Evolutionary conservation across 306 rosid genomes (phyloP).

Genomic region (Trichosanthes cucumerina): DNA sequence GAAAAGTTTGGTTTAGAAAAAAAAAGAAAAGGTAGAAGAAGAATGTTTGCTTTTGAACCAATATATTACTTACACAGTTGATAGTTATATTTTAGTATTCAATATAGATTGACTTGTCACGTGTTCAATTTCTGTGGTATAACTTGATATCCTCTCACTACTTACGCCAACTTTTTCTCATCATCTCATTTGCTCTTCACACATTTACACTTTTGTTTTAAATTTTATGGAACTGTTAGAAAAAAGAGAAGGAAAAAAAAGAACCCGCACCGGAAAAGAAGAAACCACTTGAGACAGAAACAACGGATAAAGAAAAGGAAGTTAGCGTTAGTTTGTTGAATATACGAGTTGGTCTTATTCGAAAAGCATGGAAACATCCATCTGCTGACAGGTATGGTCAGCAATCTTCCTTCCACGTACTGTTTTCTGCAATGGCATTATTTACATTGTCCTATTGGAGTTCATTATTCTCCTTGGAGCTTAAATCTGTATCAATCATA

Average conservation of each 20-base stretch:
- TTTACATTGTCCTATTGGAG: not conserved
- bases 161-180: not conserved
- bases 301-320: conserved; percentile 60
- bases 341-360: conserved; percentile 75
- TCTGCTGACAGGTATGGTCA: conserved; percentile 80
- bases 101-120: not conserved
- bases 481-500: not conserved
- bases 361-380: conserved; percentile 97
- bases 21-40: not conserved
- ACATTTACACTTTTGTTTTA: conserved; percentile 1
- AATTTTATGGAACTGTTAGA: conserved; percentile 27
- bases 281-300: conserved; percentile 40
- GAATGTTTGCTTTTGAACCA: not conserved
- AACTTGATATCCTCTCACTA: not conserved
- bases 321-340: conserved; percentile 79
- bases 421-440: not conserved
- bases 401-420: not conserved
- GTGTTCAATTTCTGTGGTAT: not conserved
- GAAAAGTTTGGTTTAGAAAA: not conserved
- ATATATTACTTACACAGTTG: not conserved
- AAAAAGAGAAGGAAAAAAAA: conserved; percentile 33
- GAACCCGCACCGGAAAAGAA: conserved; percentile 45
- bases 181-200: not conserved
- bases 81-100: not conserved
- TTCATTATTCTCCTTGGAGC: not conserved